Percentiles rank a stretch among this genome's conserved stretches.
phyloP scores from a whole-genome alignment of 2,329 filamentous ascomycete species.

The Penicillium sp. region DNA sequence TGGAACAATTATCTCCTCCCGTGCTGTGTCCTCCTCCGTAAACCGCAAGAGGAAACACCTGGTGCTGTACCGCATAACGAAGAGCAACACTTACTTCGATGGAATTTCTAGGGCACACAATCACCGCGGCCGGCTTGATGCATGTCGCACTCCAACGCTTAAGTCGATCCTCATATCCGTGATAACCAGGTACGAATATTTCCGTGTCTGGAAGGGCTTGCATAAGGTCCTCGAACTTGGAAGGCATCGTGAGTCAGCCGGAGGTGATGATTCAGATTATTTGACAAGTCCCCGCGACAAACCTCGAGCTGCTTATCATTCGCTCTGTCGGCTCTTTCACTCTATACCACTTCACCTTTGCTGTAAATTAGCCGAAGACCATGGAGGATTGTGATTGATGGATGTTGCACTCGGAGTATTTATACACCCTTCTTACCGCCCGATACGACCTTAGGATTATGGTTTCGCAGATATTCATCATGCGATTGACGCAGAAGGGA shows the following conservation, averaged over 20 bases:
- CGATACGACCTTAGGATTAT: no score
- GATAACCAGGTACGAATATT: neutral
- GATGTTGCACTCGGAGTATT: no score
- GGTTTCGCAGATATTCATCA: no score
- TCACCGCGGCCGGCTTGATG: slow-evolving; percentile 10
- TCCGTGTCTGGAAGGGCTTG: neutral
- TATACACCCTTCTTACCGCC: no score
- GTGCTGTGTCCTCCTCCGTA: slow-evolving; percentile 3
- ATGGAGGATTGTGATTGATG: no score
- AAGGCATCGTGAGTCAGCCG: neutral
- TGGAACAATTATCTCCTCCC: neutral
- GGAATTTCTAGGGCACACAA: slow-evolving; percentile 1
- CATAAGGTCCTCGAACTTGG: neutral
- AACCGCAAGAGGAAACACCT: neutral
- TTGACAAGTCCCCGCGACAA: no score
- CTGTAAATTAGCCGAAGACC: no score
- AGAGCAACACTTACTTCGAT: slow-evolving; percentile 2
- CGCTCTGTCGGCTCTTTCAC: no score
- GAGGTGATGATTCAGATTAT: no score
- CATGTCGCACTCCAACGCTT: slow-evolving; percentile 1
- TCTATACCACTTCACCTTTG: no score
- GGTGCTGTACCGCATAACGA: slow-evolving; percentile 2
- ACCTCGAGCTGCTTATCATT: no score
- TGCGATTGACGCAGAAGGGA: no score
- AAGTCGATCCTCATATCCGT: neutral